Conservation (phyloP, 225 moss, liverwort and hornwort species). For the Antitrichia curtipendula region DNA sequence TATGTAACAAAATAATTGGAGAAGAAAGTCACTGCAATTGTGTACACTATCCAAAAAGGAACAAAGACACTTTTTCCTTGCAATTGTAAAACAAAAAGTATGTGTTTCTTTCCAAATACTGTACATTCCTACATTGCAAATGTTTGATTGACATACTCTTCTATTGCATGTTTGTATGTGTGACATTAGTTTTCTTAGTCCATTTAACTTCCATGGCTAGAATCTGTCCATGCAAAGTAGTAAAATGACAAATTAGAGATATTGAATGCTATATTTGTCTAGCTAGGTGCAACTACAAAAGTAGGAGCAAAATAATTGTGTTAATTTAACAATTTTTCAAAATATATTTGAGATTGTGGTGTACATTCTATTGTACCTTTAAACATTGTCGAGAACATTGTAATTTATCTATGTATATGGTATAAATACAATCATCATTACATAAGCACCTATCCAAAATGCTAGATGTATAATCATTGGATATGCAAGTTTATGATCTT, state of each 20-base stretch:
- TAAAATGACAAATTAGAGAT: neutral
- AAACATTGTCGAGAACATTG: too few relatives aligned
- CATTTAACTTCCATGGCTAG: neutral
- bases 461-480: neutral
- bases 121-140: neutral
- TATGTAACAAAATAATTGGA: neutral
- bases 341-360: neutral
- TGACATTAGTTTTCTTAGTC: accelerated
- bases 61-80: accelerated
- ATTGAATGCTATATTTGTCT: neutral
- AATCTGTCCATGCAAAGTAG: neutral
- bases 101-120: accelerated
- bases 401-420: neutral
- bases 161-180: neutral
- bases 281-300: neutral
- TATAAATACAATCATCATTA: neutral
- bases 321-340: neutral
- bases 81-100: neutral
- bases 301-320: accelerated
- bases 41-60: accelerated
- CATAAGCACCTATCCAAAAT: neutral
- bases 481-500: neutral
- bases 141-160: neutral
- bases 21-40: neutral
- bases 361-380: neutral